These are phyloP conservation scores for Blastocrithidia nonstop DNA, from an alignment of 208 protist species.

Conservation along the genomic window DNA sequence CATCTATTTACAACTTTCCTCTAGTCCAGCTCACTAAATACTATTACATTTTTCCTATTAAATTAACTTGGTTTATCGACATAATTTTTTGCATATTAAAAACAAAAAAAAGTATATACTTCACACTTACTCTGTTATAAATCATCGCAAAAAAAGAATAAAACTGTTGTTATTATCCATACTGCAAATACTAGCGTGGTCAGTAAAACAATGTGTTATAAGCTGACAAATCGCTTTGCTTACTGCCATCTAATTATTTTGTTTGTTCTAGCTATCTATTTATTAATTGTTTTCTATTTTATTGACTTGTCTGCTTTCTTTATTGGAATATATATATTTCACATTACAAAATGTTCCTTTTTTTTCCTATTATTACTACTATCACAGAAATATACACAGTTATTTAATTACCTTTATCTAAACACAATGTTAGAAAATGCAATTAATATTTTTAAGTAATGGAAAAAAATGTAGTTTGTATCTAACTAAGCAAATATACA, in stretches of 20 bases:
- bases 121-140: not conserved
- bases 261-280: not conserved
- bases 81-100: constrained; percentile 1
- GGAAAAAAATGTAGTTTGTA: no score
- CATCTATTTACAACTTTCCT: no score
- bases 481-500: no score
- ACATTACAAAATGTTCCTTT: no score
- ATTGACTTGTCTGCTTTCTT: no score
- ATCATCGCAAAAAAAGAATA: not conserved
- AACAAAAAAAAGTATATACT: not conserved
- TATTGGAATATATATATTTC: no score
- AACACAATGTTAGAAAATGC: no score
- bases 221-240: not conserved
- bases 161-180: not conserved
- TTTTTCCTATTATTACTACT: no score
- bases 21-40: not conserved
- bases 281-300: no score
- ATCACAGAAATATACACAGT: no score
- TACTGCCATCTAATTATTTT: not conserved
- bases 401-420: no score
- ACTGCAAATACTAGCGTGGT: not conserved
- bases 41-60: not conserved
- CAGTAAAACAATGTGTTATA: not conserved
- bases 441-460: no score
- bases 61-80: not conserved